These are phyloP conservation scores for Austroboletus eburneus DNA, from an alignment of 768 basidiomycete genomes.

Conservation along the genomic window DNA sequence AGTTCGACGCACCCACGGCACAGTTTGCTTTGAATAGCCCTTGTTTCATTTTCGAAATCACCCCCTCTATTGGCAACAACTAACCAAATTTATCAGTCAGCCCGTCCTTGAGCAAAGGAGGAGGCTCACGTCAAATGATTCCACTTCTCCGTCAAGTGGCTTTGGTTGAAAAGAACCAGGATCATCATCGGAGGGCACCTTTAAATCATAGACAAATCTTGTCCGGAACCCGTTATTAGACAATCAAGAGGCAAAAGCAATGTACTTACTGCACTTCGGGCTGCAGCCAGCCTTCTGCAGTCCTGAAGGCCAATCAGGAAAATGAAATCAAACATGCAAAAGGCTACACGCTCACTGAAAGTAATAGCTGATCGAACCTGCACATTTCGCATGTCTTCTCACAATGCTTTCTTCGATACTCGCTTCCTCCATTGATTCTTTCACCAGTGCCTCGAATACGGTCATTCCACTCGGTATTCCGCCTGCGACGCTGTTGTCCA, in stretches of 20 bases:
- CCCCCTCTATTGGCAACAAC: conserved; percentile 62
- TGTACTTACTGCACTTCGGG: conserved; percentile 74
- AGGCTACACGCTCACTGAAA: conserved; percentile 44
- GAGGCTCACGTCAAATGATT: conserved; percentile 74
- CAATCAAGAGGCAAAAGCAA: not conserved
- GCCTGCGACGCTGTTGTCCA: conserved; percentile 92
- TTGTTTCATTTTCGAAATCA: conserved; percentile 58
- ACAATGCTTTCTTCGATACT: conserved; percentile 69
- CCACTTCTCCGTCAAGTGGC: conserved; percentile 91
- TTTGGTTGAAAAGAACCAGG: conserved; percentile 54
- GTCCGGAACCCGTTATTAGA: not conserved
- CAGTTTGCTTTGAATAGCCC: conserved; percentile 15
- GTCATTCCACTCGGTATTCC: conserved; percentile 82
- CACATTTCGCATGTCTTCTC: conserved; percentile 49
- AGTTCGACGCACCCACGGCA: too few relatives aligned
- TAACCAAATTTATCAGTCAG: conserved; percentile 25
- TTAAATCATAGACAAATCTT: conserved; percentile 84
- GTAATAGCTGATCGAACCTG: conserved; percentile 80
- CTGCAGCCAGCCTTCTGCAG: conserved; percentile 58
- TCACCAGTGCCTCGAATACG: conserved; percentile 71
- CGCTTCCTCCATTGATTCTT: conserved; percentile 94
- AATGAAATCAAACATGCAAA: not conserved
- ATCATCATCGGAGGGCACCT: conserved; percentile 52
- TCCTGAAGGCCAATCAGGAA: conserved; percentile 13
- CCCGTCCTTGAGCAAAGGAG: not conserved